Evolutionary conservation across 2,329 filamentous ascomycete genomes (phyloP).

Genomic region (Beauveria pseudobassiana): DNA sequence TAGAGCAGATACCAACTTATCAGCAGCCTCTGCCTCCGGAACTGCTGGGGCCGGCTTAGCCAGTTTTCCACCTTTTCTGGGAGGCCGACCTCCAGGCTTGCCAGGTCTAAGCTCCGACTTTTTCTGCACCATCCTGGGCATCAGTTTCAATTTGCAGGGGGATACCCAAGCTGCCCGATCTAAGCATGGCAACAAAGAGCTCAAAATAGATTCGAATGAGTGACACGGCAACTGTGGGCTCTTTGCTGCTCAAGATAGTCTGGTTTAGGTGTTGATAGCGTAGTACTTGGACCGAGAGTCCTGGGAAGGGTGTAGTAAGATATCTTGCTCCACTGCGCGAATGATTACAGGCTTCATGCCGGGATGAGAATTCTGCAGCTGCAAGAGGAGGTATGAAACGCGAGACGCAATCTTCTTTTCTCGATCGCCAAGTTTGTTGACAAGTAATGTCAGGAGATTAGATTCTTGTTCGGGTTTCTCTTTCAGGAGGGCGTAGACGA

Average conservation of each 20-base stretch:
- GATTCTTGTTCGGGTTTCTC: conserved; percentile 97
- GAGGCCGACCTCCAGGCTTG: conserved; percentile 15
- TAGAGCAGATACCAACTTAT: conserved; percentile 88
- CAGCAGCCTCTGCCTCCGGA: conserved; percentile 60
- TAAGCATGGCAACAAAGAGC: conserved; percentile 76
- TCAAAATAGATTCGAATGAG: conserved; percentile 89
- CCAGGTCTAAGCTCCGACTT: conserved; percentile 9
- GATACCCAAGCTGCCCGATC: conserved; percentile 39
- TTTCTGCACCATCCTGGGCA: conserved; percentile 24
- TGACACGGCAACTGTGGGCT: conserved; percentile 71
- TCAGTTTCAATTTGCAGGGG: conserved; percentile 39
- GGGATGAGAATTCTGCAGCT: conserved; percentile 81
- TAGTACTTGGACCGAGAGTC: conserved; percentile 89
- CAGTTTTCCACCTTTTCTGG: conserved; percentile 19
- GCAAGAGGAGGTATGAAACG: conserved; percentile 86
- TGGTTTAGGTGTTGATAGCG: conserved; percentile 96
- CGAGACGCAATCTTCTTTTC: conserved; percentile 93
- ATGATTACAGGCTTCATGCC: conserved; percentile 90
- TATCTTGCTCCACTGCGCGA: conserved; percentile 75
- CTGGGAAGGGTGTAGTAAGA: conserved; percentile 81
- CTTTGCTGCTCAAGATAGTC: conserved; percentile 80
- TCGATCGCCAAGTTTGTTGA: conserved; percentile 94
- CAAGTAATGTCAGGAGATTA: conserved; percentile 80
- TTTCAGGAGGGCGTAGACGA: conserved; percentile 83
- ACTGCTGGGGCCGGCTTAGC: conserved; percentile 31